These are phyloP conservation scores for Candida suzukii DNA, from an alignment of 805 yeast genomes.

Conservation along the genomic window DNA sequence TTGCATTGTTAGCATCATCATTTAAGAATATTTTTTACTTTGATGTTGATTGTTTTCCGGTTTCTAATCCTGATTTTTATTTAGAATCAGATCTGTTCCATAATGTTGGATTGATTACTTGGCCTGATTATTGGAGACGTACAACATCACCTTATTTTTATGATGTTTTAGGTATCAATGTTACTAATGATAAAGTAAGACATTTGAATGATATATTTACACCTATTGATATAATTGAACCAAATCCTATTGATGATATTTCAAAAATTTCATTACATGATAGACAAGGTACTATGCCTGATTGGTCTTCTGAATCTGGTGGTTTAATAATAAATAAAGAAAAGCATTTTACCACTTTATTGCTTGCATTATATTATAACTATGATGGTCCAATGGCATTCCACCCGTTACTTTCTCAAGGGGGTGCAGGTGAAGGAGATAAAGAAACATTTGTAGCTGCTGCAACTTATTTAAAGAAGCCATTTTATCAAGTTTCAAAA, in stretches of 20 bases:
- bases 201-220: slow-evolving; percentile 20
- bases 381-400: slow-evolving; percentile 52
- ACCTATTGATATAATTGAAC: slow-evolving; percentile 4
- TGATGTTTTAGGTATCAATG: slow-evolving; percentile 19
- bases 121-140: slow-evolving; percentile 78
- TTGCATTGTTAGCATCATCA: slow-evolving; percentile 39
- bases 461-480: slow-evolving; percentile 38
- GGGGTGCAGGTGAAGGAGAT: slow-evolving; percentile 67
- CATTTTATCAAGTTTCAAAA: slow-evolving; percentile 43
- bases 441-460: slow-evolving; percentile 70
- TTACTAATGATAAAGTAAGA: slow-evolving; percentile 25
- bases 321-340: slow-evolving; percentile 51
- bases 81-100: slow-evolving; percentile 35
- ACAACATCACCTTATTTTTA: slow-evolving; percentile 58
- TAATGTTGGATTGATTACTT: slow-evolving; percentile 47
- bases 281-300: slow-evolving; percentile 56
- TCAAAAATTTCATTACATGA: slow-evolving; percentile 46
- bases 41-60: slow-evolving; percentile 42
- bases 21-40: slow-evolving; percentile 37
- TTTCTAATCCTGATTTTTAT: slow-evolving; percentile 31
- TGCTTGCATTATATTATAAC: slow-evolving; percentile 60
- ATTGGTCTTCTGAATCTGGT: slow-evolving; percentile 63
- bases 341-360: slow-evolving; percentile 48
- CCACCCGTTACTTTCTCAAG: slow-evolving; percentile 54
- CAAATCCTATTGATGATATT: slow-evolving; percentile 11